Percentiles rank a stretch among this genome's conserved stretches.
Evolutionary conservation across 225 moss, liverwort and hornwort genomes (phyloP).

Genomic region (Straminergon stramineum): DNA sequence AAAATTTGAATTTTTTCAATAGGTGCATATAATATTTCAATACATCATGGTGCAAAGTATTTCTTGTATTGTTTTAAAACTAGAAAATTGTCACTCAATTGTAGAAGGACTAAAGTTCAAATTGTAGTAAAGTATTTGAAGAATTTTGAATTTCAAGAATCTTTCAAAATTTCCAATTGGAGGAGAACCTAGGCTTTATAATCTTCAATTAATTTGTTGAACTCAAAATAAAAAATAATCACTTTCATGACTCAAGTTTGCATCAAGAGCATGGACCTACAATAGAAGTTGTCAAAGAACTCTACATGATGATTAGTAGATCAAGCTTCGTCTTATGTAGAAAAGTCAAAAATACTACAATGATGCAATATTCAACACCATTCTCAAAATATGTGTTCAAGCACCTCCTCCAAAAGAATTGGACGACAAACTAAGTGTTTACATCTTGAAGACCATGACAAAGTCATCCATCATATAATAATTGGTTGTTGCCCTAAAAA

Average conservation of each 20-base stretch:
- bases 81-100: neutral
- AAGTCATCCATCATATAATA: too few species aligned
- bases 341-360: neutral
- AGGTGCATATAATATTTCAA: too few species aligned
- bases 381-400: neutral
- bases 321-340: neutral
- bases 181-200: neutral
- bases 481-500: neutral
- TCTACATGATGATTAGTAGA: neutral
- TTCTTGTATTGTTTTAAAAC: too few species aligned
- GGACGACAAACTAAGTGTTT: rapidly evolving
- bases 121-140: neutral
- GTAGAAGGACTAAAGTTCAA: neutral
- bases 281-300: neutral
- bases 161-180: neutral
- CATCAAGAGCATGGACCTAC: neutral
- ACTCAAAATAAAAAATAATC: neutral
- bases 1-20: too few species aligned
- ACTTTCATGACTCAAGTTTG: neutral
- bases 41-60: too few species aligned
- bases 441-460: rapidly evolving
- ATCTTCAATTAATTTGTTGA: neutral
- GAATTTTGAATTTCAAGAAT: neutral
- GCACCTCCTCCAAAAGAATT: neutral
- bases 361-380: neutral